Conservation (phyloP, 257 asterid species). For the Ligustrum vulgare region DNA sequence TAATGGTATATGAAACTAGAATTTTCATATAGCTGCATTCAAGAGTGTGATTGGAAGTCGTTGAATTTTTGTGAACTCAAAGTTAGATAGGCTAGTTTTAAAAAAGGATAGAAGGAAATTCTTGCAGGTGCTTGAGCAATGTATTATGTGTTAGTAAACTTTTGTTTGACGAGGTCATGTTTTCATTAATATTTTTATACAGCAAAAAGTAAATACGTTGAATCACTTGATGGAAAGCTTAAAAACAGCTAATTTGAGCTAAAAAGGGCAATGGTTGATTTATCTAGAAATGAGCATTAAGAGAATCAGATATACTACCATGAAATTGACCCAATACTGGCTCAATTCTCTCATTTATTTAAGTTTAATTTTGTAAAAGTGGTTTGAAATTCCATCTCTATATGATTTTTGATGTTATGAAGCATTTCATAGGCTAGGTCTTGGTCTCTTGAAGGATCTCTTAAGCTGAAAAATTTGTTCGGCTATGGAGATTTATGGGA, state of each 20-base stretch:
- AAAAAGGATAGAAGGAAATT: neutral
- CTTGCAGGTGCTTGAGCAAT: neutral
- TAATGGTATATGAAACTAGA: neutral
- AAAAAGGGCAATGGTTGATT: neutral
- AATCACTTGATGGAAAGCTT: neutral
- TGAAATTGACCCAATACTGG: neutral
- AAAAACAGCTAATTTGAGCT: neutral
- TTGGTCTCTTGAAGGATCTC: conserved; percentile 75
- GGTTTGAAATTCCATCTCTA: conserved; percentile 4
- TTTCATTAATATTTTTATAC: neutral
- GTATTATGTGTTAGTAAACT: neutral
- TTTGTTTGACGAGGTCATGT: neutral
- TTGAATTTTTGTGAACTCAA: neutral
- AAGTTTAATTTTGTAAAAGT: neutral
- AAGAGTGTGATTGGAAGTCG: neutral
- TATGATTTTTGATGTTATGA: conserved; percentile 31
- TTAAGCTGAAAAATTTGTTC: conserved; percentile 74
- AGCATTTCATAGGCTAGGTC: conserved; percentile 72
- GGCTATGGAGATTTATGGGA: conserved; percentile 98
- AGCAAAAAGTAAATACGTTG: neutral
- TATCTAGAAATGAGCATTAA: neutral
- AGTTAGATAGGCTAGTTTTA: neutral
- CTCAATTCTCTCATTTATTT: neutral
- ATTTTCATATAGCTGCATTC: neutral
- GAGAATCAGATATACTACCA: neutral